Evolutionary conservation across 192 early-diverging fungal genomes (phyloP), one percentile per base, ranked within the genome.

Genomic region (Borealophlyctis nickersoniae): DNA sequence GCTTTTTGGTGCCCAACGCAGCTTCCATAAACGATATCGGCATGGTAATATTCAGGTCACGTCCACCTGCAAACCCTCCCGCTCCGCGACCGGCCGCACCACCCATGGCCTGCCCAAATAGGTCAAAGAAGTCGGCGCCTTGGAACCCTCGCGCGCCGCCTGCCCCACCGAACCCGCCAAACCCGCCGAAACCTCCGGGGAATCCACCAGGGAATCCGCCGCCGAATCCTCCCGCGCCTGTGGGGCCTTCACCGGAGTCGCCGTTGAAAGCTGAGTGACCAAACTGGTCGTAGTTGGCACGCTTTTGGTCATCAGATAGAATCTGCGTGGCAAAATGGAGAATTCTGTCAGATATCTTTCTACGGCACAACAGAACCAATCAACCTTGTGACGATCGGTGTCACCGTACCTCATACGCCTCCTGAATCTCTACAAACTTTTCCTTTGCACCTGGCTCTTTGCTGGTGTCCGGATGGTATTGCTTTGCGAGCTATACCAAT

Each of bases 381-480:
- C n/a, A n/a, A n/a, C n/a, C n/a, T n/a, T n/a, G n/a, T n/a, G n/a
- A n/a, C n/a, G n/a, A n/a, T n/a, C n/a, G n/a, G n/a, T n/a, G n/a
- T n/a, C n/a, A n/a, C n/a, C 64, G 11, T 58, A 80, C 78, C 54
- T 96, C 93, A 69, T 99, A 99, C 0, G 96, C 95, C 65, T 95
- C 89, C 69, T 99, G 95, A 66, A 99, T 90, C 76, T 99, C 91
- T 9, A 96, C 78, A 79, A 99, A 99, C 78, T 92, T 93, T 72
- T 99, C 96, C 61, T 94, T 91, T 30, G 96, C 91, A 5, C 79
- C 81, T 32, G 87, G 76, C 32, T 89, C 90, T 69, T 98, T 96
- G 86, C 95, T 98, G 19, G 96, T 95, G 65, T 99, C 96, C 0
- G 96, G 96, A 70, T 99, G 96, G 77, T 89, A 98, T 73, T 97